Evolutionary conservation across 1,284 basidiomycete genomes (phyloP).

Genomic region (Ganoderma meredithae): DNA sequence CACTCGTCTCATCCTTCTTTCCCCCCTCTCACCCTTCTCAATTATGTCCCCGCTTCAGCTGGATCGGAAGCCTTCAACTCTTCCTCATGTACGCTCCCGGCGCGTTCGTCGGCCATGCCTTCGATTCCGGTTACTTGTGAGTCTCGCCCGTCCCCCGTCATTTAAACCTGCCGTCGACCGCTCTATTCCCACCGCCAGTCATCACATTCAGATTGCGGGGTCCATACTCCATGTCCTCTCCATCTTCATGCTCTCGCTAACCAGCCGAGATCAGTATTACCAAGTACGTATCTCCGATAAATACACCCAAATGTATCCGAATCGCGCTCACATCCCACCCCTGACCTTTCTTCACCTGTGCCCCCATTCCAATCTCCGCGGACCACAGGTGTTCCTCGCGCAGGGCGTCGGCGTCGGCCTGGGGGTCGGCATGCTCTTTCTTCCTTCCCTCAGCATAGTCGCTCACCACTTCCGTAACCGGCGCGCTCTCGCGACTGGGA

Average conservation of each 20-base stretch:
- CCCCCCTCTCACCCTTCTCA: conserved; percentile 40
- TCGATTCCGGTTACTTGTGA: conserved; percentile 48
- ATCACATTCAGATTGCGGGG: conserved; percentile 38
- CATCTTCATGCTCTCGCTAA: conserved; percentile 47
- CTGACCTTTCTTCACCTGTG: neutral
- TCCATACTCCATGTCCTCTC: conserved; percentile 42
- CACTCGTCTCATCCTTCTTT: conserved; percentile 15
- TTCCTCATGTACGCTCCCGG: conserved; percentile 45
- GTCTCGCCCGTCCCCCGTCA: conserved; percentile 5
- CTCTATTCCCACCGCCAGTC: conserved; percentile 22
- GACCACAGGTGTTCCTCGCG: conserved; percentile 53
- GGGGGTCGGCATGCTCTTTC: conserved; percentile 57
- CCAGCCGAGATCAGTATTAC: conserved; percentile 41
- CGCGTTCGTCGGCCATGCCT: conserved; percentile 42
- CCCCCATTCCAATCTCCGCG: conserved; percentile 4
- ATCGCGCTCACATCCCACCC: neutral
- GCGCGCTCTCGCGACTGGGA: conserved; percentile 57
- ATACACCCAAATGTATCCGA: neutral
- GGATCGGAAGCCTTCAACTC: conserved; percentile 46
- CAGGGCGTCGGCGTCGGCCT: conserved; percentile 62
- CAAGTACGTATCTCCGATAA: conserved; percentile 33
- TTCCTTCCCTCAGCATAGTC: conserved; percentile 58
- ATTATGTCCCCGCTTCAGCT: conserved; percentile 40
- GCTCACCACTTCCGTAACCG: conserved; percentile 55
- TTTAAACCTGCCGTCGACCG: neutral